These are phyloP conservation scores for Cyclotella cryptica DNA, from an alignment of 108 stramenopile genomes.

Conservation along the genomic window DNA sequence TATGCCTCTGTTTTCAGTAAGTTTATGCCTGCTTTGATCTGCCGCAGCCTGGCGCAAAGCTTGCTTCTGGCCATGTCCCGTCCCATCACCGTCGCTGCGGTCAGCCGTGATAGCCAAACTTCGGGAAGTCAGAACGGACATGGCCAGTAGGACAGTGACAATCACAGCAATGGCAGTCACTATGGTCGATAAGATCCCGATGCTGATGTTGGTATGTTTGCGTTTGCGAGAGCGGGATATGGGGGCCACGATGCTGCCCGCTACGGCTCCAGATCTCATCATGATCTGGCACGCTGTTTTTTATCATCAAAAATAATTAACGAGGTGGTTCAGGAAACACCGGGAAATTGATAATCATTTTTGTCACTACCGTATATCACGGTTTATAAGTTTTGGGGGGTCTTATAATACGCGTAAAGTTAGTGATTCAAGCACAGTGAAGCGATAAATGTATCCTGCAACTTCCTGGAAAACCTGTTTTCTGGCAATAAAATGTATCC, in stretches of 20 bases:
- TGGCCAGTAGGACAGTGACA: neutral
- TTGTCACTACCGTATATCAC: too few relatives aligned
- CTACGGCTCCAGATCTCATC: neutral
- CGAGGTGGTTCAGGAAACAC: too few relatives aligned
- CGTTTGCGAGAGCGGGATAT: constrained; percentile 6
- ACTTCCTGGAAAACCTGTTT: too few relatives aligned
- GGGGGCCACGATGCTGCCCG: neutral
- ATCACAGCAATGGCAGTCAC: neutral
- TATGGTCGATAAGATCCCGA: neutral
- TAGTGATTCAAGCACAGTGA: too few relatives aligned
- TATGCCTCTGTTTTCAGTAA: neutral
- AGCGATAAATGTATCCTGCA: too few relatives aligned
- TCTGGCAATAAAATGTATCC: too few relatives aligned
- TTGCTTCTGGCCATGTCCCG: neutral
- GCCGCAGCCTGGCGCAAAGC: neutral
- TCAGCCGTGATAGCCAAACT: neutral
- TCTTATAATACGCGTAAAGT: too few relatives aligned
- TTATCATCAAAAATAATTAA: too few relatives aligned
- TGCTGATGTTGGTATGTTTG: neutral
- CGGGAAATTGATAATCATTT: too few relatives aligned
- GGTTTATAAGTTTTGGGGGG: too few relatives aligned
- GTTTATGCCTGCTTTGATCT: neutral
- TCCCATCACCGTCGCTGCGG: neutral
- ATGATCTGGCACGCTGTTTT: too few relatives aligned
- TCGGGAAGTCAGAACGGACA: neutral